These are phyloP conservation scores for Neoscytalidium dimidiatum DNA, from an alignment of 2,329 filamentous ascomycete genomes.

Conservation along the genomic window DNA sequence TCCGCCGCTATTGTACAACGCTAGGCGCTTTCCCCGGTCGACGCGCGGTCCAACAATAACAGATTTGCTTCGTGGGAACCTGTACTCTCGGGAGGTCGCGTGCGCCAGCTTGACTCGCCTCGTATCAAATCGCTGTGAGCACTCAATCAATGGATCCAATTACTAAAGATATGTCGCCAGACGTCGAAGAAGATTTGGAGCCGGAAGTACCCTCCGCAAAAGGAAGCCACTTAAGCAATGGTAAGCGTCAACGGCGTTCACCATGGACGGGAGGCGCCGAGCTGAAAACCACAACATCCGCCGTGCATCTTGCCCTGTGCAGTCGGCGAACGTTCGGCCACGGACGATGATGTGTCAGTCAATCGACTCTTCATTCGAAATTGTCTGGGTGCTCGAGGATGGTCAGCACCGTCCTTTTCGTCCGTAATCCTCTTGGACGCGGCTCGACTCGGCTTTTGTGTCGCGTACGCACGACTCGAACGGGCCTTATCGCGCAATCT, in stretches of 20 bases:
- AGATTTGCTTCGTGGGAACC: background rate
- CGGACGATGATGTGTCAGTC: background rate
- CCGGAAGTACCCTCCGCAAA: background rate
- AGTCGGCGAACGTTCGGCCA: background rate
- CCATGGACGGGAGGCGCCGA: background rate
- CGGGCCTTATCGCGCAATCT: conserved; percentile 8
- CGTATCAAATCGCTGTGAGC: background rate
- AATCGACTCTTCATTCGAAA: too few species aligned
- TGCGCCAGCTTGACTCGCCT: background rate
- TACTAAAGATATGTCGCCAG: background rate
- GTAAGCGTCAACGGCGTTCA: background rate
- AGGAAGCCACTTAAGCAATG: background rate
- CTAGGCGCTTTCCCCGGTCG: background rate
- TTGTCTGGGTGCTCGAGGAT: too few species aligned
- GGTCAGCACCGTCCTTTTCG: too few species aligned
- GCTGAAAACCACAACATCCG: background rate
- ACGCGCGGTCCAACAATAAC: background rate
- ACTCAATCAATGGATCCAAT: background rate
- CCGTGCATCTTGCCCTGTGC: background rate
- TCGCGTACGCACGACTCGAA: background rate
- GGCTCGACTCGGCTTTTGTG: too few species aligned
- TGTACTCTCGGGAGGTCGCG: background rate
- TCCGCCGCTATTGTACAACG: background rate
- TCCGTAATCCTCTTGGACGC: too few species aligned
- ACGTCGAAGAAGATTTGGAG: background rate